Conservation (phyloP, 2,329 filamentous ascomycete species). For the Chaetomium olivaceum region DNA sequence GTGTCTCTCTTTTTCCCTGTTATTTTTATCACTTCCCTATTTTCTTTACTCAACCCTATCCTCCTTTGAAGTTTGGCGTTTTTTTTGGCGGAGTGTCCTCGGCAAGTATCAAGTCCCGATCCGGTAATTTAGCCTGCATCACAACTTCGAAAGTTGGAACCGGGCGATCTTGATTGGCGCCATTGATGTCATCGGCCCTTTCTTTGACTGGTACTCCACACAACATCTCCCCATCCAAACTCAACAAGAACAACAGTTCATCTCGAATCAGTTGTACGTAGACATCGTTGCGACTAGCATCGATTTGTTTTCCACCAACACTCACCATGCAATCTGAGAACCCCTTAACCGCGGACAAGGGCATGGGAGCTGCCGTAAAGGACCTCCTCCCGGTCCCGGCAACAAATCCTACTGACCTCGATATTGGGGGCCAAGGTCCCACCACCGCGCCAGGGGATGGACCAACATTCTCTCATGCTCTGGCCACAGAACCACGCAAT, state of each 20-base stretch:
- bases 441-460: conserved; percentile 31
- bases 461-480: conserved; percentile 45
- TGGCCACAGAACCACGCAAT: conserved; percentile 46
- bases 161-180: conserved; percentile 6
- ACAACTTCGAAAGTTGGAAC: not conserved
- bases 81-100: not conserved
- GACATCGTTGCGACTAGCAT: no score
- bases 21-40: no score
- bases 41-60: no score
- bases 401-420: conserved; percentile 35
- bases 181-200: conserved; percentile 28
- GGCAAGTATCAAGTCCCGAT: no score
- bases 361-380: conserved; percentile 32
- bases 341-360: conserved; percentile 26
- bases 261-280: not conserved
- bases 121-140: not conserved
- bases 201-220: not conserved
- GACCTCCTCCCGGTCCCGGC: conserved; percentile 41
- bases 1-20: no score
- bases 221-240: not conserved
- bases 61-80: no score
- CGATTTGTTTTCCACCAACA: not conserved
- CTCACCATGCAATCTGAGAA: conserved; percentile 21
- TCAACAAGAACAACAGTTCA: not conserved
- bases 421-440: conserved; percentile 28